phyloP scores from a whole-genome alignment of 257 asterid species.

The Solanum chiquidenum region DNA sequence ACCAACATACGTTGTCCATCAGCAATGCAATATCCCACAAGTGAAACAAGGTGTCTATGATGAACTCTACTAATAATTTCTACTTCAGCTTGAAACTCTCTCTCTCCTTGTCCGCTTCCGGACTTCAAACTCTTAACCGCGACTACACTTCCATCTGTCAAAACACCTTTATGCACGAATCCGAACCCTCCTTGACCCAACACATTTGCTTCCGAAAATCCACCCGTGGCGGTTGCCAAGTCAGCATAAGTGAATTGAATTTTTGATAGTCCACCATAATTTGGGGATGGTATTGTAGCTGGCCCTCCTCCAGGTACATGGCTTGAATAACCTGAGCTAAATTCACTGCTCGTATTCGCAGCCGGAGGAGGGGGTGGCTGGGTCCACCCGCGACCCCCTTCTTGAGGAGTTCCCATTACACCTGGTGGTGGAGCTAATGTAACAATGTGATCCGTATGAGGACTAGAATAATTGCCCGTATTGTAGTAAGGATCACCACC shows the following conservation, averaged over 20 bases:
- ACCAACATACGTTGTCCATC: slow-evolving; percentile 6
- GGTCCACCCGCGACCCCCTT: background rate
- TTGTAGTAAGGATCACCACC: slow-evolving; percentile 31
- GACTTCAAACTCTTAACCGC: slow-evolving; percentile 8
- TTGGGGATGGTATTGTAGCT: background rate
- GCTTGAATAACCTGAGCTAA: background rate
- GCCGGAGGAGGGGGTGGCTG: background rate
- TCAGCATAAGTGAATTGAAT: slow-evolving; percentile 1
- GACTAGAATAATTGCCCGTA: slow-evolving; percentile 4
- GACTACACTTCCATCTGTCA: background rate
- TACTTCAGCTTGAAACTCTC: slow-evolving; percentile 4
- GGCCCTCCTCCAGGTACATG: background rate
- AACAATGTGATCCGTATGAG: slow-evolving; percentile 12
- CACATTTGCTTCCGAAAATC: background rate
- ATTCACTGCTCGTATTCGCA: background rate
- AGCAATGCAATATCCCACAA: slow-evolving; percentile 4
- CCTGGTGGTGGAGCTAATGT: slow-evolving; percentile 36
- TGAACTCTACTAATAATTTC: background rate
- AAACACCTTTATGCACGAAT: slow-evolving; percentile 7
- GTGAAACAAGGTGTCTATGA: slow-evolving; percentile 7
- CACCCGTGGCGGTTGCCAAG: background rate
- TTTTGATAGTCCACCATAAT: background rate
- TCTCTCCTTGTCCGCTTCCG: slow-evolving; percentile 5
- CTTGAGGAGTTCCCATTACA: slow-evolving; percentile 24
- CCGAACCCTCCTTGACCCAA: slow-evolving; percentile 8